Percentiles rank a stretch among this genome's conserved stretches.
Conservation (phyloP, 2,329 filamentous ascomycete species). For the Botryotinia narcissicola region DNA sequence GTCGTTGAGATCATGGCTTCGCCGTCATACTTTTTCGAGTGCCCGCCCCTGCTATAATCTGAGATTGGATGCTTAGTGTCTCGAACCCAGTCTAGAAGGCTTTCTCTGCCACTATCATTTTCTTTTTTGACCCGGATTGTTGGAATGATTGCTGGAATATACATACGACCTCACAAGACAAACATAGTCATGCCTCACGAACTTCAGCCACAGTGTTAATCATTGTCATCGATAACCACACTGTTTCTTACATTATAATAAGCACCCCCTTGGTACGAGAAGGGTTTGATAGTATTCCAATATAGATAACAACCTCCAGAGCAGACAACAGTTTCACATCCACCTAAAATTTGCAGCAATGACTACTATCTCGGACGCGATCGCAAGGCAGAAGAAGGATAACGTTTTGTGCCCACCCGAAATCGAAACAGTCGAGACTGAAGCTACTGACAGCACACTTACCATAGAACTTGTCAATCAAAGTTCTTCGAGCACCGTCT, state of each 20-base stretch:
- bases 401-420: slow-evolving; percentile 24
- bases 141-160: background rate
- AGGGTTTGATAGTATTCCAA: background rate
- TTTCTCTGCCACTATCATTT: background rate
- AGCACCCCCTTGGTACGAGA: background rate
- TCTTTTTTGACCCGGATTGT: background rate
- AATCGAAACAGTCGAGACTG: slow-evolving; percentile 13
- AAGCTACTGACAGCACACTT: slow-evolving; percentile 42
- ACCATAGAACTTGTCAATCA: slow-evolving; percentile 63
- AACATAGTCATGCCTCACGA: slow-evolving; percentile 7
- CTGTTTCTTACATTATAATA: background rate
- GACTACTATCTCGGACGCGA: slow-evolving; percentile 27
- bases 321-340: slow-evolving; percentile 1
- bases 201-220: slow-evolving; percentile 19
- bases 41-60: background rate
- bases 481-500: slow-evolving; percentile 61
- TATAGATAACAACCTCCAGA: background rate
- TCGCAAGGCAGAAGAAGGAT: slow-evolving; percentile 23
- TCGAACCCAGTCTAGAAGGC: background rate
- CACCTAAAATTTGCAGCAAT: slow-evolving; percentile 20
- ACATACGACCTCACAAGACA: slow-evolving; percentile 10
- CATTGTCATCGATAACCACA: slow-evolving; percentile 16
- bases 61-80: background rate
- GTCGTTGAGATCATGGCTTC: background rate
- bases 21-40: background rate